These are phyloP conservation scores for Aspergillus biplanus DNA, from an alignment of 495 filamentous ascomycete species.

Conservation along the genomic window DNA sequence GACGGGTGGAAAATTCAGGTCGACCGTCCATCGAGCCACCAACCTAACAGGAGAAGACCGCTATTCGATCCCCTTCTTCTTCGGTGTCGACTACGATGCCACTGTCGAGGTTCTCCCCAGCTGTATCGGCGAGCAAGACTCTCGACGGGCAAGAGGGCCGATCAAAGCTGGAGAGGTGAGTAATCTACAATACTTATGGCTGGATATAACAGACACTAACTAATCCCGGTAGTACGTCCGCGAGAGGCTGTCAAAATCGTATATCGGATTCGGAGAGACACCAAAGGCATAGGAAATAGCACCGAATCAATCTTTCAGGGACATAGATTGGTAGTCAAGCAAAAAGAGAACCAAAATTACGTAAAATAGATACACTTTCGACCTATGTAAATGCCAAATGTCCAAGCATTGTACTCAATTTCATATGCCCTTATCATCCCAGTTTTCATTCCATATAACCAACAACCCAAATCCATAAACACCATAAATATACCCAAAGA, in stretches of 20 bases:
- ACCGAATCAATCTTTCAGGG: too few species aligned
- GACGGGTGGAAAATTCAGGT: conserved; percentile 49
- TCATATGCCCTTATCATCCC: too few species aligned
- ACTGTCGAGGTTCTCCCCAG: conserved; percentile 31
- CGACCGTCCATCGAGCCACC: conserved; percentile 54
- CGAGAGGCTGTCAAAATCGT: not conserved
- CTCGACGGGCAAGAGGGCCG: conserved; percentile 20
- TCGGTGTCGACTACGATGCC: conserved; percentile 38
- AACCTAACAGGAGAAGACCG: conserved; percentile 49
- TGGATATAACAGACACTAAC: not conserved
- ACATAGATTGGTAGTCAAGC: too few species aligned
- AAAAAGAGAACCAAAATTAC: too few species aligned
- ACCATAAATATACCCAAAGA: too few species aligned
- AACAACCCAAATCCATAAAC: too few species aligned
- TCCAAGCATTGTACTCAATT: too few species aligned
- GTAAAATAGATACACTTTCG: too few species aligned
- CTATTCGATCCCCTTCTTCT: conserved; percentile 55
- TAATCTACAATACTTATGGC: not conserved
- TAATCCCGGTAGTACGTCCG: not conserved
- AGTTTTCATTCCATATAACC: too few species aligned
- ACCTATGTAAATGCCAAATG: too few species aligned
- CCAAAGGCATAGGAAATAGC: not conserved
- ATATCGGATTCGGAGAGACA: not conserved
- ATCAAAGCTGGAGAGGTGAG: conserved; percentile 35
- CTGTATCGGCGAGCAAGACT: conserved; percentile 19